Base-by-base conservation (phyloP, 176 grass and related monocot species). In the Avena insularis region DNA sequence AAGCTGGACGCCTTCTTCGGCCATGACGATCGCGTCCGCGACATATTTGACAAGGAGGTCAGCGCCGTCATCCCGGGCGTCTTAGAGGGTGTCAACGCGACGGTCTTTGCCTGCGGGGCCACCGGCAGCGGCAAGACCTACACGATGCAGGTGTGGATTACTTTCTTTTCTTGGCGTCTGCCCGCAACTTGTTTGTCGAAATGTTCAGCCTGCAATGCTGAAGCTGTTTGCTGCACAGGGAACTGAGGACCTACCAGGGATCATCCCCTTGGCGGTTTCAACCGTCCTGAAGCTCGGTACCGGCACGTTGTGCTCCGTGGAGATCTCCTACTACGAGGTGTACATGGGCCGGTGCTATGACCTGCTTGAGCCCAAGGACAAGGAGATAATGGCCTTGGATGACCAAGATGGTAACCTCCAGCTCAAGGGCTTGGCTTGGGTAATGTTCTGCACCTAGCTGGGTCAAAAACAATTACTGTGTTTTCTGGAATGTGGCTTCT, bases 291-390 rank as follows among this genome's bases (percentile, higher is more conserved):
- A 83, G 4, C 76, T 76, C 9, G 79, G 97, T 33, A 87, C 85
- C 2, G 81, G 80, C 77, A 87, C 87, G 55, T 83, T 74, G 82
- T 92, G 65, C 71, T 94, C 83, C 0, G 67, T 96, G 50, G 82
- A 99, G 50, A 79, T 99, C 8, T 88, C 97, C 0, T 99, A 96
- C 84, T 99, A 93, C 75, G 97, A 99, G 76, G 89, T 96, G 67
- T 99, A 99, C 86, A 88, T 93, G 90, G 94, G 96, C 14, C 72
- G 89, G 19, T 99, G 97, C 56, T 99, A 93, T 75, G 94, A 99
- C 65, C 73, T 99, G 75, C 76, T 99, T 59, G 92, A 90, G 65
- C 97, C 97, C 61, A 99, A 99, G 87, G 85, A 91, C 0, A 99
- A 88, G 71, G 94, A 94, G 85, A 50, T 99, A 36, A 88, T 99